Conservation (phyloP, 2,329 filamentous ascomycete species). For the Septoria petroselini region DNA sequence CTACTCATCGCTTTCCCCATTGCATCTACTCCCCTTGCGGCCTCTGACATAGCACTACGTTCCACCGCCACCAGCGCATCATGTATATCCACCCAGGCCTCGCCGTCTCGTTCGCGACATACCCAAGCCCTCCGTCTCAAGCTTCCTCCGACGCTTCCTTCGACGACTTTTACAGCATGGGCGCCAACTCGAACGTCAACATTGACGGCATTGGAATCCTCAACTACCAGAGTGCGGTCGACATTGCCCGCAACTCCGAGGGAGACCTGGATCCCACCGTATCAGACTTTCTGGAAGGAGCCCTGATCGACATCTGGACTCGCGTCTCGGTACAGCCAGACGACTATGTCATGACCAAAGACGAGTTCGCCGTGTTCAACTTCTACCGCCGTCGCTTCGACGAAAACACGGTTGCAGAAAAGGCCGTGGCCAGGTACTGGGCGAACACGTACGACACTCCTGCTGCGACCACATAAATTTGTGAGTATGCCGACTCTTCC, state of each 20-base stretch:
- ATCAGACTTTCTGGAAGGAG: constrained; percentile 62
- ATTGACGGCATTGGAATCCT: constrained; percentile 41
- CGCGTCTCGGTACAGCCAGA: constrained; percentile 63
- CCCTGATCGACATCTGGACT: constrained; percentile 63
- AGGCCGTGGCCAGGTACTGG: constrained; percentile 58
- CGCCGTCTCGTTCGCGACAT: constrained; percentile 25
- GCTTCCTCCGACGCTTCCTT: constrained; percentile 22
- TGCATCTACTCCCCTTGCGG: constrained; percentile 11
- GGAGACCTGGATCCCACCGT: constrained; percentile 64
- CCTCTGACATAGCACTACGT: constrained; percentile 18
- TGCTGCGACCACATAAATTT: constrained; percentile 10
- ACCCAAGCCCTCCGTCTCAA: constrained; percentile 32
- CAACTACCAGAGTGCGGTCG: constrained; percentile 65
- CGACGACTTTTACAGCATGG: constrained; percentile 37
- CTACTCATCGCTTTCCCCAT: constrained; percentile 6
- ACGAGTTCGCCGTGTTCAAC: constrained; percentile 86
- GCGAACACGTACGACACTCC: constrained; percentile 38
- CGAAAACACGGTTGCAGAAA: constrained; percentile 50
- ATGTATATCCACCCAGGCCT: constrained; percentile 25
- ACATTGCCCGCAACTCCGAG: constrained; percentile 70
- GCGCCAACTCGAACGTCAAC: constrained; percentile 42
- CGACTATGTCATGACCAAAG: constrained; percentile 68
- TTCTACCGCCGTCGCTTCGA: constrained; percentile 69
- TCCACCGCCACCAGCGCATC: constrained; percentile 9
- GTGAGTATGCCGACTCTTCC: constrained; percentile 14